Base-by-base conservation (phyloP, 352 stramenopile species). In the Phytophthora hybrid region DNA sequence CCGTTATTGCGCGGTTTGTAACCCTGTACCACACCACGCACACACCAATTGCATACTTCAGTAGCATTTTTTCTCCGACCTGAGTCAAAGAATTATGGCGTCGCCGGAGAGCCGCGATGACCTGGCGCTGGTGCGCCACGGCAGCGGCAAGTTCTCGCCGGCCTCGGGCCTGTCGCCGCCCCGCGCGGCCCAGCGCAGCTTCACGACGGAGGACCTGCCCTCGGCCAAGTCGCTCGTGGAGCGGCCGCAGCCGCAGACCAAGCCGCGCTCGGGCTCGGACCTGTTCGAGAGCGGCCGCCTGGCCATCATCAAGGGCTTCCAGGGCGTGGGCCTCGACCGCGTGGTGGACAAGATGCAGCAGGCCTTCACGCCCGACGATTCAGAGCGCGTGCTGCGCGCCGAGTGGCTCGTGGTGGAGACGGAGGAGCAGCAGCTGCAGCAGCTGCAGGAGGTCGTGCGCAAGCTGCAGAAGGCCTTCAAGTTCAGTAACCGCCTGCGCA, bases 341-440 rank as follows among this genome's bases (percentile, higher is more conserved):
- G 74, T 94, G 23, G 83, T 93, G 23, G 74, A 91, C 31, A 88
- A 83, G 49, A 79, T 94, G 70, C 90, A 93, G 69, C 81, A 85
- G 44, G 78, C 78, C 18, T 93, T 94, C 63, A 90, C 82, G 37
- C 70, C 76, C 29, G 85, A 94, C 67, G 86, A 93, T 63, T 92
- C 85, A 53, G 87, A 93, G 77, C 88, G 86, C 11, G 79, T 91
- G 11, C 62, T 95, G 49, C 70, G 84, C 23, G 69, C 81, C 29
- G 87, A 95, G 66, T 97, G 88, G 88, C 80, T 93, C 54, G 56
- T 97, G 18, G 77, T 97, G 8, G 87, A 95, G 75, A 92, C 83
- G 32, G 90, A 97, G 66, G 88, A 94, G 31, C 63, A 91, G 59
- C 79, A 94, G 69, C 77, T 97, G 11, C 62, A 73, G 16, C 77